phyloP scores from a whole-genome alignment of 768 basidiomycete genomes.

The Phaffia australis region DNA sequence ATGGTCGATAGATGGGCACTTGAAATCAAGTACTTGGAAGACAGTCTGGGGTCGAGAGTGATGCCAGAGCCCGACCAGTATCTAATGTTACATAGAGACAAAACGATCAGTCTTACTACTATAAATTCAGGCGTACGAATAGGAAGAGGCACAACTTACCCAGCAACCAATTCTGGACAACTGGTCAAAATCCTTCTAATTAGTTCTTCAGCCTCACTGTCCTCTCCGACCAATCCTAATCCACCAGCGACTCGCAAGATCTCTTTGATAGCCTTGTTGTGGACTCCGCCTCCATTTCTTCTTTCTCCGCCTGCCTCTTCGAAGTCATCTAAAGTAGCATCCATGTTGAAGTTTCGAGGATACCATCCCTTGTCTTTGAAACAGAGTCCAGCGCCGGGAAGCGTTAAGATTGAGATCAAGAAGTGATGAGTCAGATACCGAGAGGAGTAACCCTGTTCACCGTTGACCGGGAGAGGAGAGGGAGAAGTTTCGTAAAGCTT shows the following conservation, averaged over 20 bases:
- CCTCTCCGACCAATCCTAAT: constrained; percentile 73
- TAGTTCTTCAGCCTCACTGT: constrained; percentile 64
- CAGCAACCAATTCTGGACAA: constrained; percentile 74
- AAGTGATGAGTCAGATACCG: constrained; percentile 69
- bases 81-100: constrained; percentile 37
- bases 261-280: constrained; percentile 74
- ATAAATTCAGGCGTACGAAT: neutral
- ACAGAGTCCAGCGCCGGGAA: constrained; percentile 71
- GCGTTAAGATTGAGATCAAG: constrained; percentile 67
- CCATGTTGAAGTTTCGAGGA: constrained; percentile 49
- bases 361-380: constrained; percentile 90
- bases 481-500: constrained; percentile 63
- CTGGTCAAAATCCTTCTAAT: constrained; percentile 65
- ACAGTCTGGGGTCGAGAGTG: constrained; percentile 73
- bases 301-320: constrained; percentile 33
- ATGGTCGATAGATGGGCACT: constrained; percentile 70
- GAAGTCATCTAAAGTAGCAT: constrained; percentile 38
- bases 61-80: constrained; percentile 61
- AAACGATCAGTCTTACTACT: neutral
- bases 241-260: constrained; percentile 51
- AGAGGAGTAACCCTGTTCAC: constrained; percentile 11
- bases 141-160: constrained; percentile 42
- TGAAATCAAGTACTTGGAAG: constrained; percentile 72
- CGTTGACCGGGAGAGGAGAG: constrained; percentile 49
- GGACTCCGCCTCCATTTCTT: constrained; percentile 34